Evolutionary conservation across 2,329 filamentous ascomycete species (phyloP), one percentile per base, ranked within the genome.

Genomic region (Stemphylium vesicarium): DNA sequence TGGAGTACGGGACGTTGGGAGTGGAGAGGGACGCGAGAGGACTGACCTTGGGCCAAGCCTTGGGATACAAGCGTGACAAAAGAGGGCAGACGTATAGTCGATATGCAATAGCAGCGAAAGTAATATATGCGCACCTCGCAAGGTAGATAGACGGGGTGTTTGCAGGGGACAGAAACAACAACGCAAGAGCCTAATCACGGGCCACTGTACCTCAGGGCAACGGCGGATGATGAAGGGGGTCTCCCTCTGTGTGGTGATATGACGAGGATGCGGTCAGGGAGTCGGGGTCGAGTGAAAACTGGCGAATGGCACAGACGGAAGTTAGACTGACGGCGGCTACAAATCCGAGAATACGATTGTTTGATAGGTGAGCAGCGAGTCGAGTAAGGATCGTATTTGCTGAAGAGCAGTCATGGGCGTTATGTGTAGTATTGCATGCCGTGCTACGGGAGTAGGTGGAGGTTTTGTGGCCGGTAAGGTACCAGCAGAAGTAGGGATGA

Each of bases 41-140:
- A 56, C 35, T 51, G 46, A 57, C 39, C 39, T 56, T 44, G 31
- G 31, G 39, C 48, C 53, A 33, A 39, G 41, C 26, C 36, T 39
- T n/a, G 33, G 40, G 45, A 50, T 39, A 46, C 22, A 35, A 33
- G 35, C 37, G 48, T 40, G 33, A 39, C 40, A 50, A 58, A 51
- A 31, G 50, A 54, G 49, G 50, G 53, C 46, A 60, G 31, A 57
- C 52, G 45, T 52, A 57, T 61, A 64, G 55, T 58, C 62, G 60
- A 65, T 56, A 54, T 54, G 63, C 53, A 61, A 66, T 56, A 62
- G 64, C 56, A 52, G 50, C 41, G 55, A 59, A 60, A 54, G 63
- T 61, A 66, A 65, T 70, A 71, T 71, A 69, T 63, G 66, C 70
- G 62, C 64, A 74, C 71, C 66, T 70, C 48, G 56, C 65, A 64